Percentiles rank a stretch among this genome's conserved stretches.
These are phyloP conservation scores for Penicillium silybi DNA, from an alignment of 495 filamentous ascomycete species.

Conservation along the genomic window DNA sequence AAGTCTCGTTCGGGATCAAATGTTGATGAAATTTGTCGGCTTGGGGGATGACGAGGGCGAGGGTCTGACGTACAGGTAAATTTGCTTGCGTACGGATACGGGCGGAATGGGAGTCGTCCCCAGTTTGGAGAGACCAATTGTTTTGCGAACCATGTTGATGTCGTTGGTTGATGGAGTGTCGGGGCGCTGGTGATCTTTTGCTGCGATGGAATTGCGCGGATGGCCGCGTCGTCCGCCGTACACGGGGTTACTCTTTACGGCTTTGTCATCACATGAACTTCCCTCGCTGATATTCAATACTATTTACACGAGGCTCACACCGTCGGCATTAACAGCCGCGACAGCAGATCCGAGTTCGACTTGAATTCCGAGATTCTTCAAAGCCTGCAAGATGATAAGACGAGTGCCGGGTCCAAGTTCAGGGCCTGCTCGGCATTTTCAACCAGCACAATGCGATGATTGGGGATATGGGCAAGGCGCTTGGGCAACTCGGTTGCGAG, in stretches of 20 bases:
- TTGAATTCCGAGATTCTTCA: constrained; percentile 14
- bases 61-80: constrained; percentile 59
- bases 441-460: constrained; percentile 15
- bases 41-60: constrained; percentile 4
- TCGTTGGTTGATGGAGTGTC: constrained; percentile 2
- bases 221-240: constrained; percentile 42
- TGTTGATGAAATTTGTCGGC: constrained; percentile 2
- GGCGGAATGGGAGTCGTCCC: constrained; percentile 10
- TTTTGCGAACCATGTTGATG: constrained; percentile 35
- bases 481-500: constrained; percentile 17
- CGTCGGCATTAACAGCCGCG: constrained; percentile 5
- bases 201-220: constrained; percentile 29
- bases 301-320: constrained; percentile 9
- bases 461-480: constrained; percentile 6
- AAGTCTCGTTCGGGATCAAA: neutral
- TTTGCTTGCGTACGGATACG: constrained; percentile 47
- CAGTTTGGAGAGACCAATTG: constrained; percentile 27
- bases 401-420: constrained; percentile 16
- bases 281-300: too few relatives aligned
- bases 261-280: neutral
- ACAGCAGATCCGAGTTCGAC: constrained; percentile 13
- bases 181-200: constrained; percentile 29
- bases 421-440: constrained; percentile 8
- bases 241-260: neutral
- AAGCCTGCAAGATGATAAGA: constrained; percentile 14